A percentile compares a stretch with the other conserved stretches of the same genome.
Evolutionary conservation across 1,284 basidiomycete genomes (phyloP).

Genomic region (Austropuccinia psidii): DNA sequence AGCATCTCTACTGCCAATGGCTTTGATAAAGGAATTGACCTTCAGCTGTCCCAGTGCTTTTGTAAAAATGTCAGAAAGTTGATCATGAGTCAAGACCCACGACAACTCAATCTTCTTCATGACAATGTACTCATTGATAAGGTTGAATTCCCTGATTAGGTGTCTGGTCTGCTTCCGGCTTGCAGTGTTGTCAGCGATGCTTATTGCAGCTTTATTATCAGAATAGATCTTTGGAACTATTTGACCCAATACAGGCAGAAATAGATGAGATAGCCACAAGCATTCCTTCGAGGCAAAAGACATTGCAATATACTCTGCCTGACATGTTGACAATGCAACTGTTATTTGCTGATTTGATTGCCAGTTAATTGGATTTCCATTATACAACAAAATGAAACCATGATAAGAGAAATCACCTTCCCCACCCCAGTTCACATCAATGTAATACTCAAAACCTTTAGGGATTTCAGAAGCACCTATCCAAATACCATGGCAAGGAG

Average conservation of each 20-base stretch:
- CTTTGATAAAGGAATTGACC: too few relatives aligned
- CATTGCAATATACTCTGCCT: slow-evolving; percentile 3
- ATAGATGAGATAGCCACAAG: neutral
- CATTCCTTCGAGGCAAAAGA: neutral
- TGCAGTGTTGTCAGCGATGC: neutral
- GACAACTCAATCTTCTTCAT: neutral
- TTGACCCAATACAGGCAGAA: neutral
- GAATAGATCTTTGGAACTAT: neutral
- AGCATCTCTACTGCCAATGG: too few relatives aligned
- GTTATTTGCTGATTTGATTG: neutral
- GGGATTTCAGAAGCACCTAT: too few relatives aligned
- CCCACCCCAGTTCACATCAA: too few relatives aligned
- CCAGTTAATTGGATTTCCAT: neutral
- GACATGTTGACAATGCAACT: neutral
- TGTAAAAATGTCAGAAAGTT: slow-evolving; percentile 11
- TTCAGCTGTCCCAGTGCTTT: neutral
- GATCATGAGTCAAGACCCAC: neutral
- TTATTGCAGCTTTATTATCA: neutral
- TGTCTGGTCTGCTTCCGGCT: neutral
- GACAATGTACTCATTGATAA: neutral
- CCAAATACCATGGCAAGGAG: too few relatives aligned
- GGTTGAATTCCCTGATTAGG: neutral
- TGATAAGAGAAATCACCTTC: too few relatives aligned
- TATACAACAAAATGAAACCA: too few relatives aligned
- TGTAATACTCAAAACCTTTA: too few relatives aligned